phyloP scores from a whole-genome alignment of 306 rosid genomes.

The Fagus sylvatica region DNA sequence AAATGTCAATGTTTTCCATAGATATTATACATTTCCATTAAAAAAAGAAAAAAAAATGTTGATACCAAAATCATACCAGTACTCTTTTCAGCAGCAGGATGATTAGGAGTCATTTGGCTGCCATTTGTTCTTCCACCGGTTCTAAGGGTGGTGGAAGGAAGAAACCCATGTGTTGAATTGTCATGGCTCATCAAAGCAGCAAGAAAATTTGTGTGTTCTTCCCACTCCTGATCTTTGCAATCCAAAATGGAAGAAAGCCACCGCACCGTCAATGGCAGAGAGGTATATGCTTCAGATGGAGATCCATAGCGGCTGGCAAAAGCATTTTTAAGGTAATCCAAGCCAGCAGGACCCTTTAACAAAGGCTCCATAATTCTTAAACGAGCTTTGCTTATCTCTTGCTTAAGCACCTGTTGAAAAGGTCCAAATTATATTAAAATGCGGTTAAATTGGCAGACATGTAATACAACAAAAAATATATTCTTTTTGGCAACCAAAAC shows the following conservation, averaged over 20 bases:
- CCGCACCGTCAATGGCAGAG: constrained; percentile 56
- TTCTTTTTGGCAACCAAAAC: background rate
- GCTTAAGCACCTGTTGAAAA: constrained; percentile 66
- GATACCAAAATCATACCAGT: constrained; percentile 36
- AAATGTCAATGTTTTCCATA: background rate
- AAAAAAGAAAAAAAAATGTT: background rate
- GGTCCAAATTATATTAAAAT: constrained; percentile 20
- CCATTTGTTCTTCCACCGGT: constrained; percentile 65
- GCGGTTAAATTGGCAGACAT: constrained; percentile 11
- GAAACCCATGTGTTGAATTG: constrained; percentile 50
- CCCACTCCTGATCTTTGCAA: constrained; percentile 84
- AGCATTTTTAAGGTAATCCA: constrained; percentile 82
- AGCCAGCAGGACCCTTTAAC: constrained; percentile 83
- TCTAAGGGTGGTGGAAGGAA: constrained; percentile 75
- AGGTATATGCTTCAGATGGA: constrained; percentile 61
- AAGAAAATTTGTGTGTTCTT: constrained; percentile 48
- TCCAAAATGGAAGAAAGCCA: constrained; percentile 73
- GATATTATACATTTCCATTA: too few relatives aligned
- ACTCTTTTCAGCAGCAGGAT: constrained; percentile 32
- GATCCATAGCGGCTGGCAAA: constrained; percentile 73
- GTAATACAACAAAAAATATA: background rate
- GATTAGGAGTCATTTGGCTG: constrained; percentile 23
- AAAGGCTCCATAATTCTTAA: constrained; percentile 71
- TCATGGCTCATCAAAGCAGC: constrained; percentile 37
- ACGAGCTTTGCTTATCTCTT: constrained; percentile 90